A percentile compares a stretch with the other conserved stretches of the same genome.
Evolutionary conservation across 176 grass and related monocot genomes (phyloP).

Genomic region (Puya raimondii): DNA sequence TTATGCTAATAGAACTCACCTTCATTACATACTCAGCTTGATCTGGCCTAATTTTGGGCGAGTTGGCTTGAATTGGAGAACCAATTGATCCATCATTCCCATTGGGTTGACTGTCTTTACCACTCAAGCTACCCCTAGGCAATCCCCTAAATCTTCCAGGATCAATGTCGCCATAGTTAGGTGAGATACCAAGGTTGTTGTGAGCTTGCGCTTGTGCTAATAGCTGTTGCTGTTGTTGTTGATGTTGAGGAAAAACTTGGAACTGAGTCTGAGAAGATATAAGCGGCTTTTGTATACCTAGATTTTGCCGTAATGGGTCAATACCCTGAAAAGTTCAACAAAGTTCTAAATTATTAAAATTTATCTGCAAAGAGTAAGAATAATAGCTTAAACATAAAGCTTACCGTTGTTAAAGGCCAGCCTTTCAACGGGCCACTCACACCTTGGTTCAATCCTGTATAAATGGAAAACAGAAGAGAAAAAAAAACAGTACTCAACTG

Average conservation of each 20-base stretch:
- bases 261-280: constrained; percentile 75
- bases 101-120: constrained; percentile 40
- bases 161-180: constrained; percentile 32
- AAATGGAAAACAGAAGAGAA: constrained; percentile 23
- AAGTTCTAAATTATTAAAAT: background rate
- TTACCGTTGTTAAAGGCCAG: constrained; percentile 63
- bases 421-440: constrained; percentile 85
- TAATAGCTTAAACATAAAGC: background rate
- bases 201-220: constrained; percentile 78
- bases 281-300: constrained; percentile 75
- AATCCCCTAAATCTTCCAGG: constrained; percentile 39
- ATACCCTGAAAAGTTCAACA: constrained; percentile 34
- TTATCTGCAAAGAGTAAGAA: background rate
- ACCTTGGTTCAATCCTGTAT: constrained; percentile 78
- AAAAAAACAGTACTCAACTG: constrained; percentile 15
- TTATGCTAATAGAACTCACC: constrained; percentile 20
- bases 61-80: constrained; percentile 70
- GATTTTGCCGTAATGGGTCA: constrained; percentile 73
- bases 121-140: constrained; percentile 42
- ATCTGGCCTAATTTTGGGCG: constrained; percentile 60
- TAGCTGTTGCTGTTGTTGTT: constrained; percentile 42
- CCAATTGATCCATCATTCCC: constrained; percentile 57
- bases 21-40: constrained; percentile 55
- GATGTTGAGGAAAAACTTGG: constrained; percentile 58
- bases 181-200: constrained; percentile 22